Base-by-base conservation (phyloP, 2,329 filamentous ascomycete species). In the Hypoxylon rubiginosum region DNA sequence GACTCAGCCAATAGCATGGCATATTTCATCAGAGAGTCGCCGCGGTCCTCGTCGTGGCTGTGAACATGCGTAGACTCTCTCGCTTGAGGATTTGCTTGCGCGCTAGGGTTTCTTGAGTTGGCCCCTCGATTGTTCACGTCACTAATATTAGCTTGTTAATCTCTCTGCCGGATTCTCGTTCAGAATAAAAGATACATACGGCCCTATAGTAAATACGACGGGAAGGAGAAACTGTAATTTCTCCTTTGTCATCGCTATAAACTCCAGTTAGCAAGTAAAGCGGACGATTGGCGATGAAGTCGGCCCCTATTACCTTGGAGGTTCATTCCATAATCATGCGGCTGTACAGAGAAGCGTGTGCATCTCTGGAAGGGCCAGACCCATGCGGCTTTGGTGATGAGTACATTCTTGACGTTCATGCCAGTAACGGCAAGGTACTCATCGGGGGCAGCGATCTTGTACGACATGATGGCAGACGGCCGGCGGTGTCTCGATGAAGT, bases 351-450 rank as follows among this genome's bases (percentile, higher is more conserved):
- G 78, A 88, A 88, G 73, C 85, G 84, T 61, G 80, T 84, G 78
- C 82, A 88, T 75, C 88, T 86, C 80, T 94, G 91, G 68, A 92
- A 88, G 59, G 91, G 91, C 79, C 85, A 86, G 17, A 93, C 84
- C 82, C 91, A 89, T 59, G 90, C 85, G 70, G 92, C 91, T 81
- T 97, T 97, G 75, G 87, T 89, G 78, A 97, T 94, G 71, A 88
- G 87, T 72, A 97, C 88, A 74, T 86, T 90, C 46, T 89, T 84
- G 72, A 97, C 86, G 70, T 90, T 89, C 80, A 90, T 90, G 81
- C 93, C 93, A 73, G 92, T 96, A 73, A 96, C 88, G 84, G 93
- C 92, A 80, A 97, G 91, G 85, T 96, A 97, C 81, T 93, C 88
- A 81, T 94, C 92, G 28, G 92, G 90, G 60, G 88, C 87, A 19